A percentile compares a stretch with the other conserved stretches of the same genome.
Evolutionary conservation across 768 basidiomycete genomes (phyloP).

Genomic region (Boletus coccyginus): DNA sequence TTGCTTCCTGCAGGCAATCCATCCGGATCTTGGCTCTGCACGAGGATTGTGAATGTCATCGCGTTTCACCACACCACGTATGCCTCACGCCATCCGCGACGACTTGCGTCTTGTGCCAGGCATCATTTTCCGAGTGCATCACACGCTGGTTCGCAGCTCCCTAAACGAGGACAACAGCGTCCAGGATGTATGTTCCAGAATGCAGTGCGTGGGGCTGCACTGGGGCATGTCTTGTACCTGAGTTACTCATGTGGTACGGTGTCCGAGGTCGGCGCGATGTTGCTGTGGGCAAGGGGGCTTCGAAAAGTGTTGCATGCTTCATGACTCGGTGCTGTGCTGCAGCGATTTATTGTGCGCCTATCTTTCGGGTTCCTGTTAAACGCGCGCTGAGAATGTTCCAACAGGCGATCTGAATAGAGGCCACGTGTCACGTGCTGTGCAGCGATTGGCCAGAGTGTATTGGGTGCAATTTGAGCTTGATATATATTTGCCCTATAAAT

Average conservation of each 20-base stretch:
- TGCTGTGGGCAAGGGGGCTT: slow-evolving; percentile 9
- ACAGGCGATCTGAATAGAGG: too few relatives aligned
- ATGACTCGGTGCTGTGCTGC: neutral
- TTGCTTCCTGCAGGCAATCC: neutral
- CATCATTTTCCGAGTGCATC: neutral
- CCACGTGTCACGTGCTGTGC: slow-evolving; percentile 17
- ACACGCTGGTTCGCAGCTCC: neutral
- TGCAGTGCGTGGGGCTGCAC: neutral
- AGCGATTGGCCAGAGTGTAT: slow-evolving; percentile 22
- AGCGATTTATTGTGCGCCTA: neutral
- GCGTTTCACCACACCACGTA: neutral
- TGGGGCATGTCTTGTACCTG: neutral
- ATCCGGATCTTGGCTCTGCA: neutral
- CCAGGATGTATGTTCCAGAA: neutral
- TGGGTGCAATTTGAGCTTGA: slow-evolving; percentile 7
- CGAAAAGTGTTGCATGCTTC: neutral
- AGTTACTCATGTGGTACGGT: neutral
- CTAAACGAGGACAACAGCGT: neutral
- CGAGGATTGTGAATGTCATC: neutral
- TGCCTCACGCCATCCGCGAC: slow-evolving; percentile 7
- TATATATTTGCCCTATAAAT: slow-evolving; percentile 9
- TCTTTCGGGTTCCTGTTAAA: neutral
- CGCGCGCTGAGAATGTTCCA: neutral
- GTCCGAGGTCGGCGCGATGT: neutral
- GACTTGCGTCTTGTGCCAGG: neutral